Evolutionary conservation across 1,139 yeast species (phyloP).

Genomic region (Scheffersomyces titani): DNA sequence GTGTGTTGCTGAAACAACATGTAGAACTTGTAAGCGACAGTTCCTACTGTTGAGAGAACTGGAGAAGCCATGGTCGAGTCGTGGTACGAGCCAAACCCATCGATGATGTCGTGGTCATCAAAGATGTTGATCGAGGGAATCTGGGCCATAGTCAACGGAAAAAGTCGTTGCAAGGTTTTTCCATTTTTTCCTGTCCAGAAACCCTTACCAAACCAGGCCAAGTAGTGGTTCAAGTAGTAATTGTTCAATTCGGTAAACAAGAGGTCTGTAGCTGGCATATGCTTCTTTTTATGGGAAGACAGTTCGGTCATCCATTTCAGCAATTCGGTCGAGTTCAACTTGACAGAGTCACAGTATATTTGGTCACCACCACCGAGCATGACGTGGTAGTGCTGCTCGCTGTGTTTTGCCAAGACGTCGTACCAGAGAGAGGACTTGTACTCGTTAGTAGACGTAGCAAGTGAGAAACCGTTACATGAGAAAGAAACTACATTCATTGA

Average conservation of each 20-base stretch:
- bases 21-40: conserved; percentile 79
- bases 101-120: conserved; percentile 94
- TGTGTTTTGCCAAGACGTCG: conserved; percentile 74
- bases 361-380: conserved; percentile 99
- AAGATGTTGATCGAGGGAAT: conserved; percentile 84
- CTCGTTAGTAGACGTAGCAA: conserved; percentile 63
- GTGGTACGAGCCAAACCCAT: conserved; percentile 89
- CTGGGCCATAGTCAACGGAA: conserved; percentile 74
- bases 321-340: conserved; percentile 54
- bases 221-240: conserved; percentile 71
- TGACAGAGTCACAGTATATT: conserved; percentile 83
- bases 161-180: conserved; percentile 61
- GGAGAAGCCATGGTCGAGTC: conserved; percentile 72
- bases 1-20: conserved; percentile 90
- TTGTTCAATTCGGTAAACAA: conserved; percentile 56
- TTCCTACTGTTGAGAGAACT: conserved; percentile 71
- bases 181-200: conserved; percentile 75
- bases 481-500: conserved; percentile 79
- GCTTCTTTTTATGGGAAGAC: conserved; percentile 46
- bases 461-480: conserved; percentile 93
- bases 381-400: conserved; percentile 72
- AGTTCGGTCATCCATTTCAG: conserved; percentile 63
- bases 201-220: conserved; percentile 89
- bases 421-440: conserved; percentile 83
- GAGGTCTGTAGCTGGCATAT: conserved; percentile 43